Evolutionary conservation across 2,329 filamentous ascomycete genomes (phyloP), one percentile per base, ranked within the genome.

Genomic region (Apiospora koreana): DNA sequence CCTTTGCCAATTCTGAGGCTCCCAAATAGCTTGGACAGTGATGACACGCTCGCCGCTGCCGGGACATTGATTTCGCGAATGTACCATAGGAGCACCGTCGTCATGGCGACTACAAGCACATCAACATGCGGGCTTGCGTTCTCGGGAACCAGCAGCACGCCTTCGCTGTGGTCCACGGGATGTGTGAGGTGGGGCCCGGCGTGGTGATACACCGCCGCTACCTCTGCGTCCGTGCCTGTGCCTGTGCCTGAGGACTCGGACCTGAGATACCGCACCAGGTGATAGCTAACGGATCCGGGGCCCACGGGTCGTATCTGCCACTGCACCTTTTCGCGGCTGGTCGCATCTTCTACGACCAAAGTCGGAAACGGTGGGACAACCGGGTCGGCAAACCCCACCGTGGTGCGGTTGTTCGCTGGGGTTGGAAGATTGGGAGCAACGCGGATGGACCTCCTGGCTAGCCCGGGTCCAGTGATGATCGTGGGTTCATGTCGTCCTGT

Each of bases 151-250:
- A 74, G 28, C 45, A 74, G 16, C 0, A 74, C 69, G 1, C 73
- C 73, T 42, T 74, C 72, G 54, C 71, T 72, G 46, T 71, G 70
- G 2, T 73, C 72, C 2, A 50, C 28, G 0, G 73, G 72, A 5
- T 71, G 67, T 7, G 18, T 21, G 41, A 71, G 58, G 1, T 67
- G 65, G 38, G 73, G 66, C 1, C 73, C 73, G 1, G 68, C 58
- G 45, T 74, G 73, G 46, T 74, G 72, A n/a, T 74, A 74, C 25
- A 74, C 66, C 23, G 71, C 73, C 14, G 70, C 65, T n/a, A 73
- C 38, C 5, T 54, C 42, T 0, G 69, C 68, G 25, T 69, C 46
- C 2, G 12, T 65, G 21, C 42, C 21, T 18, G 12, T 65, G 21
- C 42, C 21, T 18, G 21, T 46, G 16, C 18, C 5, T 0, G n/a